Conservation (phyloP, 345 rosid species). For the Dipteronia dyeriana region DNA sequence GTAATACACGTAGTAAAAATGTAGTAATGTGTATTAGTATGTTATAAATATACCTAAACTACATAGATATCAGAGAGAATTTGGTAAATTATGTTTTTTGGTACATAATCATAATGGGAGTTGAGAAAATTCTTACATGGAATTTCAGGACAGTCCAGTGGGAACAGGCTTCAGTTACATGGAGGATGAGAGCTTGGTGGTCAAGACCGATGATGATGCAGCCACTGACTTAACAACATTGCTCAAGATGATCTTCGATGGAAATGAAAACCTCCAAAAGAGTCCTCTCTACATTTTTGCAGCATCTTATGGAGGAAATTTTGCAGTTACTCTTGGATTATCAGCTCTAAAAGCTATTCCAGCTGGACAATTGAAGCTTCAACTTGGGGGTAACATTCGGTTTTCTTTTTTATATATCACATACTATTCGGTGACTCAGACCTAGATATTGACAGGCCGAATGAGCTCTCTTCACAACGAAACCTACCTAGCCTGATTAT, state of each 20-base stretch:
- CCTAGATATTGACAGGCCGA: no score
- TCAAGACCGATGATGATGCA: constrained; percentile 45
- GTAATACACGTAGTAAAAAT: no score
- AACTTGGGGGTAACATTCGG: constrained; percentile 37
- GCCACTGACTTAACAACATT: constrained; percentile 47
- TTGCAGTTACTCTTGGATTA: constrained; percentile 44
- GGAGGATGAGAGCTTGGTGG: constrained; percentile 34
- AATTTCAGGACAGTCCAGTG: constrained; percentile 45
- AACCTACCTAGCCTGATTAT: no score
- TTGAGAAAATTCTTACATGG: no score
- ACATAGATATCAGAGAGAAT: no score
- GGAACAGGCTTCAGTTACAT: constrained; percentile 49
- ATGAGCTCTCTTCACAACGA: no score
- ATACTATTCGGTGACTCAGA: no score
- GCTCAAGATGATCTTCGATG: constrained; percentile 38
- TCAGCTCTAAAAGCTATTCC: constrained; percentile 39
- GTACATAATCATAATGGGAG: no score
- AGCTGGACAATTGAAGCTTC: constrained; percentile 42
- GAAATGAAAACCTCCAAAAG: constrained; percentile 32
- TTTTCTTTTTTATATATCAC: no score
- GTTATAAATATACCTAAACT: no score
- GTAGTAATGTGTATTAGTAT: no score
- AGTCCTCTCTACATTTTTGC: constrained; percentile 44
- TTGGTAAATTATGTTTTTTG: no score
- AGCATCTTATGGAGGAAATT: constrained; percentile 57